Evolutionary conservation across 371 early-diverging fungal genomes (phyloP).

Genomic region (Dichotomocladium elegans): DNA sequence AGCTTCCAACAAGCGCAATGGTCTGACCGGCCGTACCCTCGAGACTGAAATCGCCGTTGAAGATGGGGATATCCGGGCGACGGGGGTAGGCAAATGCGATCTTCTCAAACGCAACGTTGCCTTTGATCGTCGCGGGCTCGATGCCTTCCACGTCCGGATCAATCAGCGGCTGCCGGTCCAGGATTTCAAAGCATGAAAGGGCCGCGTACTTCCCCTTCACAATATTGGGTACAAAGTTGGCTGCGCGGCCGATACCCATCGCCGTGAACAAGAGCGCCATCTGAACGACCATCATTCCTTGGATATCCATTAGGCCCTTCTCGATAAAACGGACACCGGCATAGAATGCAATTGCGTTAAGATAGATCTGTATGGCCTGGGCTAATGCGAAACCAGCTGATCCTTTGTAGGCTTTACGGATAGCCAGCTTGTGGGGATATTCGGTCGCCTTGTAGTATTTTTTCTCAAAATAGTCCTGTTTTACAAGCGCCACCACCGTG

Average conservation of each 20-base stretch:
- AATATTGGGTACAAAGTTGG: slow-evolving; percentile 54
- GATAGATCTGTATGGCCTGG: slow-evolving; percentile 54
- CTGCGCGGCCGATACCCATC: slow-evolving; percentile 58
- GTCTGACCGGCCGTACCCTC: slow-evolving; percentile 69
- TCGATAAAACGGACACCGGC: slow-evolving; percentile 44
- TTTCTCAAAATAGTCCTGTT: slow-evolving; percentile 61
- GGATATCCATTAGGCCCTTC: slow-evolving; percentile 19
- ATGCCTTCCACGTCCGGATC: slow-evolving; percentile 65
- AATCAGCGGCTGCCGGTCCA: slow-evolving; percentile 70
- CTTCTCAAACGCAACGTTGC: slow-evolving; percentile 53
- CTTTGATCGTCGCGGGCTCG: slow-evolving; percentile 45
- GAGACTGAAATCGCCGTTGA: slow-evolving; percentile 68
- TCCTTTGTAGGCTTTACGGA: slow-evolving; percentile 47
- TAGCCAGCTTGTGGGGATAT: slow-evolving; percentile 59
- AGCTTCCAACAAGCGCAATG: slow-evolving; percentile 72
- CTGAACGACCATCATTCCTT: slow-evolving; percentile 50
- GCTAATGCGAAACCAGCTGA: slow-evolving; percentile 59
- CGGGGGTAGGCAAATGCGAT: slow-evolving; percentile 82
- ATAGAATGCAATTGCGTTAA: slow-evolving; percentile 53
- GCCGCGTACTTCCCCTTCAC: slow-evolving; percentile 81
- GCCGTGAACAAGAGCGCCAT: slow-evolving; percentile 76
- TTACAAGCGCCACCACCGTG: slow-evolving; percentile 72
- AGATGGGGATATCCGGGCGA: slow-evolving; percentile 70
- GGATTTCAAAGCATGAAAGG: slow-evolving; percentile 63
- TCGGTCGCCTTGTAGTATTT: slow-evolving; percentile 51